These are phyloP conservation scores for Kluyveromyces dobzhanskii DNA, from an alignment of 805 yeast genomes.

Conservation along the genomic window DNA sequence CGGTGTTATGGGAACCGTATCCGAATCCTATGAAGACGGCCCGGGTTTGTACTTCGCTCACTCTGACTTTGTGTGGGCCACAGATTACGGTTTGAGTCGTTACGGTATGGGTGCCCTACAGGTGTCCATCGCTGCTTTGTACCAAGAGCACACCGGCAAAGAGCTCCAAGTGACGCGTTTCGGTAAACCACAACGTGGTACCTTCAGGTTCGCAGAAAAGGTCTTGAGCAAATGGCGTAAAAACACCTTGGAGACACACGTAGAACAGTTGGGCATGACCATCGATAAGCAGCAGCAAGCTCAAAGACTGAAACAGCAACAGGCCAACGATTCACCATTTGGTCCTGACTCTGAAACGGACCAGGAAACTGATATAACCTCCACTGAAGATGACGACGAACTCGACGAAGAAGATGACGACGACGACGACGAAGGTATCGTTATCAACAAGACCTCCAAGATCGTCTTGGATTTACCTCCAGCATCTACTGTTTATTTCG, in stretches of 20 bases:
- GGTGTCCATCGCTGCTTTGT: conserved; percentile 78
- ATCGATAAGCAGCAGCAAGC: conserved; percentile 21
- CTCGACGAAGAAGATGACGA: conserved; percentile 20
- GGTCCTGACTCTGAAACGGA: conserved; percentile 10
- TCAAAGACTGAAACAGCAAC: conserved; percentile 11
- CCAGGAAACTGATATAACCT: conserved; percentile 1
- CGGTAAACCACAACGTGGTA: conserved; percentile 86
- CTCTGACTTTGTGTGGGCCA: conserved; percentile 90
- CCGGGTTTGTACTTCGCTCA: conserved; percentile 84
- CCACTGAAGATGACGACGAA: conserved; percentile 18
- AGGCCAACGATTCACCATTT: conserved; percentile 23
- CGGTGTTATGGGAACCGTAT: conserved; percentile 80
- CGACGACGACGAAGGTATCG: conserved; percentile 36
- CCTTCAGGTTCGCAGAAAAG: conserved; percentile 76
- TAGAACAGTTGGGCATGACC: conserved; percentile 39
- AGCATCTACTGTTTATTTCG: conserved; percentile 79
- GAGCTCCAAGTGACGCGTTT: conserved; percentile 74
- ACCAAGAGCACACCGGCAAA: conserved; percentile 75
- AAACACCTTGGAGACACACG: conserved; percentile 66
- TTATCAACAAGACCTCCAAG: conserved; percentile 38
- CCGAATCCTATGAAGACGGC: conserved; percentile 63
- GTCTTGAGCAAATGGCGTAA: conserved; percentile 71
- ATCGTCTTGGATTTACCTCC: conserved; percentile 58
- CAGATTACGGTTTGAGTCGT: conserved; percentile 71
- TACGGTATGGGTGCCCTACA: conserved; percentile 95